Conservation (phyloP, 2,329 filamentous ascomycete genomes). For the Byssoonygena ceratinophila region DNA sequence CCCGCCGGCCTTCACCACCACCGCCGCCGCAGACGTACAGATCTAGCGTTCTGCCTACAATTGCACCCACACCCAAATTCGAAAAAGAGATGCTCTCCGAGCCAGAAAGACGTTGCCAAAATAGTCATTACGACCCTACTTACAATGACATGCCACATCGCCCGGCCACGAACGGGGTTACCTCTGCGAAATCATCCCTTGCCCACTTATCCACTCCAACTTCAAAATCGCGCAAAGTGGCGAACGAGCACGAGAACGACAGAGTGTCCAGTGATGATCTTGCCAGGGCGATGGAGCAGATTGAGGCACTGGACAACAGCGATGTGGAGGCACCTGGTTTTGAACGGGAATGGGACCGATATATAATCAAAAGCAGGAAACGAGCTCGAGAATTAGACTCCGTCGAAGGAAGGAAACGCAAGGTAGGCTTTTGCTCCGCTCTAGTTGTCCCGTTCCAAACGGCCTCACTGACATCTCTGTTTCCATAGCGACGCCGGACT, state of each 20-base stretch:
- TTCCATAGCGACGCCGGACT: constrained; percentile 47
- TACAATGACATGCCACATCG: constrained; percentile 17
- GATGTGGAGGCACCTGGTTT: constrained; percentile 48
- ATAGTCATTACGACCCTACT: constrained; percentile 19
- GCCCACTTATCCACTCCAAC: constrained; percentile 21
- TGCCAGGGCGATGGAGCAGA: constrained; percentile 52
- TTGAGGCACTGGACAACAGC: constrained; percentile 47
- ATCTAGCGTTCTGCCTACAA: constrained; percentile 20
- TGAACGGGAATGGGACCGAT: constrained; percentile 45
- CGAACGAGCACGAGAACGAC: constrained; percentile 53
- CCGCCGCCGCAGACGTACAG: constrained; percentile 29
- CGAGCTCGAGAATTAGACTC: constrained; percentile 57
- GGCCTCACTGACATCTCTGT: constrained; percentile 8
- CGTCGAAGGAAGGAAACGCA: constrained; percentile 53
- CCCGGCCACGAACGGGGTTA: constrained; percentile 22
- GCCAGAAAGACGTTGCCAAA: constrained; percentile 23
- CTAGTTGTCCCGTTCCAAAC: neutral
- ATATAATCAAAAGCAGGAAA: constrained; percentile 48
- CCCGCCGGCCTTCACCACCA: constrained; percentile 41
- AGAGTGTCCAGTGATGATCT: constrained; percentile 59
- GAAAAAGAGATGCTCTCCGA: constrained; percentile 23
- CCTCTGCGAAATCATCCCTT: constrained; percentile 15
- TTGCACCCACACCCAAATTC: constrained; percentile 20
- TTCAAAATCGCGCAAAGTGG: constrained; percentile 45
- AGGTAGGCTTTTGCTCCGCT: constrained; percentile 42